Percentiles rank a stretch among this genome's conserved stretches.
phyloP scores from a whole-genome alignment of 2,329 filamentous ascomycete genomes.

The Pestalotiopsis sp. region DNA sequence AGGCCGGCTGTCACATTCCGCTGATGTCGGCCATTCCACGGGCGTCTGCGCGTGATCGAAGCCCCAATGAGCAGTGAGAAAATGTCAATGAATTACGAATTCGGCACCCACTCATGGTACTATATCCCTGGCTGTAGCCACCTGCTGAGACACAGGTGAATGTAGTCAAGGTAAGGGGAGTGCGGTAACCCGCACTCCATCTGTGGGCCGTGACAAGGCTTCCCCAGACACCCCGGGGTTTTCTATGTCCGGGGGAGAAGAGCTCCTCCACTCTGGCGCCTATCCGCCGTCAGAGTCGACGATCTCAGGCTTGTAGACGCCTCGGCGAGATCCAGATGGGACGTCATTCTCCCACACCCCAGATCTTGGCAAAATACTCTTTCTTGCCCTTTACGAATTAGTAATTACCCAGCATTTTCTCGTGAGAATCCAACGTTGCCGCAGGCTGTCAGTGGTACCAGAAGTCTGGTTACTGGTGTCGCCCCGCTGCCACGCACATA shows the following conservation, averaged over 20 bases:
- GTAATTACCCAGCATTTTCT: neutral
- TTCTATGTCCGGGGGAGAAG: neutral
- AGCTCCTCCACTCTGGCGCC: neutral
- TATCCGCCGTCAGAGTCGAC: neutral
- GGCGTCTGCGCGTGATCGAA: no score
- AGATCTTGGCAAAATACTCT: neutral
- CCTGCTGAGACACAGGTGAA: neutral
- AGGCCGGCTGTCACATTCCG: no score
- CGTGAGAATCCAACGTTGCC: neutral
- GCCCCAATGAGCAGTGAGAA: no score
- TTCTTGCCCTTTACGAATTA: neutral
- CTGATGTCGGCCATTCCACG: no score
- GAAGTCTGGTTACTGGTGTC: neutral
- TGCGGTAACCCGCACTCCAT: neutral
- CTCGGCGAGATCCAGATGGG: neutral
- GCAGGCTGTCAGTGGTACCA: neutral
- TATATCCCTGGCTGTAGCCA: no score
- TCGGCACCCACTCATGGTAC: no score
- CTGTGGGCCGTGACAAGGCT: neutral
- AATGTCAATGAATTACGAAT: no score
- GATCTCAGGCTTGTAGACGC: neutral
- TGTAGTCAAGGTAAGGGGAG: neutral
- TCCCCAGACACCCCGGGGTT: neutral
- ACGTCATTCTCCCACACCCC: neutral
- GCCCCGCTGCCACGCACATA: neutral